Base-by-base conservation (phyloP, 768 basidiomycete genomes). In the Boletus patriciae region DNA sequence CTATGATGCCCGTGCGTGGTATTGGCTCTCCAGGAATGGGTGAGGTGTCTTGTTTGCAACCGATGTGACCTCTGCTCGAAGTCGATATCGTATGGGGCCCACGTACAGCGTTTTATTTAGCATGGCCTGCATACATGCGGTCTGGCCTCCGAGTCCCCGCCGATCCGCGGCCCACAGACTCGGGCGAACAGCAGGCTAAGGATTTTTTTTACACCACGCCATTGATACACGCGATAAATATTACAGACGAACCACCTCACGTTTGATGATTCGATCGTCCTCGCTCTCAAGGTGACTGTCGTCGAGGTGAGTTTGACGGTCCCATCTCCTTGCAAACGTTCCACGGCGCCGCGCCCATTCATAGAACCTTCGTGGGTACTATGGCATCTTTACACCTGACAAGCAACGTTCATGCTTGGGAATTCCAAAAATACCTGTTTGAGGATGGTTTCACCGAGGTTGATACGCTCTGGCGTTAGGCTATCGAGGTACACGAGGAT, bases 341-440 rank as follows among this genome's bases (percentile, higher is more conserved):
- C 8, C 27, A 21, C 50, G 46, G 4, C 16, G n/a, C 27, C 21
- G 34, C 21, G 21, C 27, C 16, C 31, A 12, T 19, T 31, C 44
- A 21, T 18, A 89, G 87, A 78, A 86, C 57, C 78, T 82, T 44
- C 80, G 86, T 40, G n/a, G n/a, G 88, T 88, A 69, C n/a, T 76
- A 78, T 51, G 87, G 87, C 0, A 74, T 79, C 5, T 86, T 86
- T 62, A 87, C 86, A 1, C 89, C 85, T 61, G 88, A 90, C 67
- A 78, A 79, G 55, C 79, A 86, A 18, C 73, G 73, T 16, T 72
- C 79, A 0, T 71, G 72, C 21, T 72, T 78, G 0, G 74, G 78
- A 50, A 83, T 89, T 59, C 59, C 80, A 82, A 0, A 61, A 66
- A 8, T 82, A 83, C 61, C 56, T 59, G 6, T 77, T 88, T 36